phyloP scores from a whole-genome alignment of 139 green algal genomes.

The Deuterostichococcus epilithicus region DNA sequence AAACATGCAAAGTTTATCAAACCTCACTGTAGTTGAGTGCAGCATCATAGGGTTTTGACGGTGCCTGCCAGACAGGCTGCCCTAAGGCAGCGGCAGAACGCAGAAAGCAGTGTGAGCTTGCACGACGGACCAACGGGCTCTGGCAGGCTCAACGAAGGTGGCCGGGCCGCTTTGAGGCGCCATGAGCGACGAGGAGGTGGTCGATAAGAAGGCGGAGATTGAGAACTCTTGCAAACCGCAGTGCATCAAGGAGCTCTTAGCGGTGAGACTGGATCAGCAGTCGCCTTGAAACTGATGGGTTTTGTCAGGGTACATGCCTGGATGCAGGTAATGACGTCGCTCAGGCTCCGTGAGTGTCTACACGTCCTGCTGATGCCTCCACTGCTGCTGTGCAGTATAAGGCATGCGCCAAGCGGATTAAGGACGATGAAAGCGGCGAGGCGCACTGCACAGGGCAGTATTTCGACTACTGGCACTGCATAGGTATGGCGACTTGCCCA shows the following conservation, averaged over 20 bases:
- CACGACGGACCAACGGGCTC: too few relatives aligned
- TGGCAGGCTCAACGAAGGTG: not conserved
- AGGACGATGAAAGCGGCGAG: constrained; percentile 53
- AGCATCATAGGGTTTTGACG: too few relatives aligned
- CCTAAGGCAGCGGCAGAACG: too few relatives aligned
- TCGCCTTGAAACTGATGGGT: not conserved
- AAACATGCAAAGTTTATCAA: too few relatives aligned
- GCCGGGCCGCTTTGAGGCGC: not conserved
- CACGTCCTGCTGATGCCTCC: too few relatives aligned
- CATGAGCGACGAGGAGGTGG: constrained; percentile 5
- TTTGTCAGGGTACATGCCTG: not conserved
- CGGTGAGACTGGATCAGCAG: not conserved
- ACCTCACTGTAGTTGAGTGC: too few relatives aligned
- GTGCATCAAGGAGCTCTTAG: constrained; percentile 28
- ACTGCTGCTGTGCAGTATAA: constrained; percentile 6
- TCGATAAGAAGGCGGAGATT: constrained; percentile 12
- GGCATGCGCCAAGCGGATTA: constrained; percentile 65
- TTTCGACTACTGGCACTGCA: constrained; percentile 76
- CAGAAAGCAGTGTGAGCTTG: too few relatives aligned
- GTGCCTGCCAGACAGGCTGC: too few relatives aligned
- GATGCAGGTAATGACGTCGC: too few relatives aligned
- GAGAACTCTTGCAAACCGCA: constrained; percentile 33
- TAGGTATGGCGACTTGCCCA: too few relatives aligned
- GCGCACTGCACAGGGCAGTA: constrained; percentile 75
- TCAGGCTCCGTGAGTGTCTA: too few relatives aligned